Percentiles rank a stretch among this genome's conserved stretches.
Evolutionary conservation across 2,329 filamentous ascomycete species (phyloP).

Genomic region (Laburnicola sp.): DNA sequence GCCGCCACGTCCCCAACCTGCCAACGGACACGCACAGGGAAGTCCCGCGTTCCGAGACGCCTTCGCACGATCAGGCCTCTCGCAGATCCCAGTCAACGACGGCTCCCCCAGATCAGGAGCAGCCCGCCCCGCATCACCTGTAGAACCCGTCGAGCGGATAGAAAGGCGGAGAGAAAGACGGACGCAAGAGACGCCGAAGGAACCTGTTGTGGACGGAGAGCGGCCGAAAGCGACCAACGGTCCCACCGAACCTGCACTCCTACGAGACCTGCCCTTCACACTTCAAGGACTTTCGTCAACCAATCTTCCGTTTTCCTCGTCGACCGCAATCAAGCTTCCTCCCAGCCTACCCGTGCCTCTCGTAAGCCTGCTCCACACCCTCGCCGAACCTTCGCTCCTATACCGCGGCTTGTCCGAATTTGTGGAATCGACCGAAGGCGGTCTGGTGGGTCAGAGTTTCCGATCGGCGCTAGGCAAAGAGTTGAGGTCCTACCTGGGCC

Average conservation of each 20-base stretch:
- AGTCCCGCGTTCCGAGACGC: conserved; percentile 51
- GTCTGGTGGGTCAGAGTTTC: conserved; percentile 88
- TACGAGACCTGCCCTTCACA: conserved; percentile 82
- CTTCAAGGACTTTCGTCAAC: conserved; percentile 89
- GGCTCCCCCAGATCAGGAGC: conserved; percentile 33
- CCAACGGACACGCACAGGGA: conserved; percentile 18
- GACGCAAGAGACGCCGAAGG: conserved; percentile 26
- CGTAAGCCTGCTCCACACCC: conserved; percentile 80
- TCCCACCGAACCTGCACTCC: conserved; percentile 51
- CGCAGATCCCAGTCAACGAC: conserved; percentile 43
- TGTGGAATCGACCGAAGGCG: conserved; percentile 77
- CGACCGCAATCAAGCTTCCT: conserved; percentile 74
- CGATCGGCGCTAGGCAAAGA: conserved; percentile 83
- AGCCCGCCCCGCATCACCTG: conserved; percentile 19
- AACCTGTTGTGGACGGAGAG: conserved; percentile 23
- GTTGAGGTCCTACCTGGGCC: conserved; percentile 82
- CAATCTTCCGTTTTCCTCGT: conserved; percentile 73
- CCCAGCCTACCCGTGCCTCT: conserved; percentile 79
- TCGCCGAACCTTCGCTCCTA: conserved; percentile 91
- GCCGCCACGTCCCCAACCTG: conserved; percentile 32
- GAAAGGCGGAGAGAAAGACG: conserved; percentile 36
- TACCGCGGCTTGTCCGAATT: conserved; percentile 81
- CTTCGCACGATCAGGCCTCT: conserved; percentile 52
- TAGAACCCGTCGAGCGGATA: conserved; percentile 28
- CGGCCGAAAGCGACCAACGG: conserved; percentile 19